Conservation (phyloP, 495 filamentous ascomycete species). For the Aspergillus leporis region DNA sequence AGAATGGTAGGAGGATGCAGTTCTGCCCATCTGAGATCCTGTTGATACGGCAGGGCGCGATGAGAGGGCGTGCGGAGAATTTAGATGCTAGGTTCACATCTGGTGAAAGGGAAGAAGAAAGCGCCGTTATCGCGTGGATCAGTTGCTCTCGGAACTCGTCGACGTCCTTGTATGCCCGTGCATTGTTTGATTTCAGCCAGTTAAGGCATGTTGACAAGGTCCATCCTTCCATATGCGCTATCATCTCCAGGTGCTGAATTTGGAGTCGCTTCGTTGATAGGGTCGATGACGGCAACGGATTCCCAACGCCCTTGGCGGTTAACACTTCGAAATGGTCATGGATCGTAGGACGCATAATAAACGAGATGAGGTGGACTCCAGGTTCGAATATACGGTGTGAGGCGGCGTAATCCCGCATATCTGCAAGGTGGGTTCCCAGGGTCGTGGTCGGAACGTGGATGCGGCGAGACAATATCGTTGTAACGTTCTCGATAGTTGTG, state of each 20-base stretch:
- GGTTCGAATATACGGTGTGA: constrained; percentile 53
- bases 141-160: constrained; percentile 44
- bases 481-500: constrained; percentile 67
- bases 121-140: constrained; percentile 38
- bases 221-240: constrained; percentile 59
- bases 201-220: constrained; percentile 52
- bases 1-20: constrained; percentile 53
- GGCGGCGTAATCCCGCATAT: constrained; percentile 61
- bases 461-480: constrained; percentile 61
- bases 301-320: constrained; percentile 61
- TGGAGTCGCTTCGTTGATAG: constrained; percentile 59
- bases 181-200: constrained; percentile 40
- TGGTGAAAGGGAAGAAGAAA: constrained; percentile 45
- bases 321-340: constrained; percentile 74
- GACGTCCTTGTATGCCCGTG: constrained; percentile 32
- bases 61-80: constrained; percentile 49
- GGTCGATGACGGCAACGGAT: constrained; percentile 66
- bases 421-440: constrained; percentile 54
- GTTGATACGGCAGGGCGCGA: constrained; percentile 40
- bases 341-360: constrained; percentile 67
- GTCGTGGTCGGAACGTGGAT: constrained; percentile 66
- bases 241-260: constrained; percentile 56
- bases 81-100: constrained; percentile 47
- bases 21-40: constrained; percentile 26
- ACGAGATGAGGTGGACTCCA: constrained; percentile 75